phyloP scores from a whole-genome alignment of 352 stramenopile genomes.

The Pythium aristosporum region DNA sequence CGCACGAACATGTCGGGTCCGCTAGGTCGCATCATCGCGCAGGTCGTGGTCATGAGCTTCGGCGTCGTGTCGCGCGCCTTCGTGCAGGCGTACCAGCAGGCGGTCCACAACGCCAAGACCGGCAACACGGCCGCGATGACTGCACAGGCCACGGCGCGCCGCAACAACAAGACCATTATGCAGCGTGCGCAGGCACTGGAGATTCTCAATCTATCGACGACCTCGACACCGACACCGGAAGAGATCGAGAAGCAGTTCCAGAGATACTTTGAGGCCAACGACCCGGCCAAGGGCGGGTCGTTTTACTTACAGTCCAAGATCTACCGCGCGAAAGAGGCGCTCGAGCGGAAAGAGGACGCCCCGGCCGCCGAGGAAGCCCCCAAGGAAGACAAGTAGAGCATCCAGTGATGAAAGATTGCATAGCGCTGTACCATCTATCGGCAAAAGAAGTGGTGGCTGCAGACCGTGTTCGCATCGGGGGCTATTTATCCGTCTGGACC shows the following conservation, averaged over 20 bases:
- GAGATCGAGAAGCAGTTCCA: constrained; percentile 86
- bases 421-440: neutral
- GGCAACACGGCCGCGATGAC: constrained; percentile 71
- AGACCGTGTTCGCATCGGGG: constrained; percentile 15
- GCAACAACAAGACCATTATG: constrained; percentile 88
- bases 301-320: constrained; percentile 95
- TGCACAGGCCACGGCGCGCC: constrained; percentile 50
- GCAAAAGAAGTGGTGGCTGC: neutral
- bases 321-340: constrained; percentile 87
- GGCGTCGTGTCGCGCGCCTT: constrained; percentile 85
- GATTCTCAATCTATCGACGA: constrained; percentile 81
- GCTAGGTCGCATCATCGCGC: constrained; percentile 75
- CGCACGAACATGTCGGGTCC: constrained; percentile 67
- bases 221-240: constrained; percentile 41
- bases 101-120: constrained; percentile 81
- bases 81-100: constrained; percentile 87
- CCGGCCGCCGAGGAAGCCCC: constrained; percentile 17
- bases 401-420: neutral
- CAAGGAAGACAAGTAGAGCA: constrained; percentile 17
- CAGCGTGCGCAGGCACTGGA: constrained; percentile 68
- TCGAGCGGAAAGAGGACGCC: constrained; percentile 49
- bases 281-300: constrained; percentile 87
- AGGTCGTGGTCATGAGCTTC: constrained; percentile 81
- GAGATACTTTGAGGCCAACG: constrained; percentile 87
- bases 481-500: constrained; percentile 30